These are phyloP conservation scores for Dactylonectria estremocensis DNA, from an alignment of 2,329 filamentous ascomycete genomes.

Conservation along the genomic window DNA sequence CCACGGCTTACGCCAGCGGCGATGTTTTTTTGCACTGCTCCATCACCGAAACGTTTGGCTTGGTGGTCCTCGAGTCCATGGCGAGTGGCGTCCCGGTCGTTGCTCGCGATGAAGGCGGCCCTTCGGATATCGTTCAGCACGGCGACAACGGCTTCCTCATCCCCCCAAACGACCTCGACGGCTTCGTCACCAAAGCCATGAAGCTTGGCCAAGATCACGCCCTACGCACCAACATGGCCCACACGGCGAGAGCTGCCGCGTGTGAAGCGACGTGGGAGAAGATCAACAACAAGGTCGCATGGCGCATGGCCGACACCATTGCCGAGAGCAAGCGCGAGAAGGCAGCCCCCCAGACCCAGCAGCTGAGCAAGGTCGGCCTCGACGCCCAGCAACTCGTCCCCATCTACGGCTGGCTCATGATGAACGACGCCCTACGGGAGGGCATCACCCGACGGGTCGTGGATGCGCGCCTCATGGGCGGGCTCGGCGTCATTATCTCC, in stretches of 20 bases:
- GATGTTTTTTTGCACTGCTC: slow-evolving; percentile 82
- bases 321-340: slow-evolving; percentile 59
- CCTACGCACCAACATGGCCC: slow-evolving; percentile 62
- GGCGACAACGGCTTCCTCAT: slow-evolving; percentile 74
- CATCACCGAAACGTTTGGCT: slow-evolving; percentile 79
- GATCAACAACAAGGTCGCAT: slow-evolving; percentile 79
- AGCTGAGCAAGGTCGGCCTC: slow-evolving; percentile 34
- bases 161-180: slow-evolving; percentile 70
- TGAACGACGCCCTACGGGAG: slow-evolving; percentile 58
- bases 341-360: slow-evolving; percentile 28
- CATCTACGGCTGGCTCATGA: slow-evolving; percentile 61
- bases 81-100: slow-evolving; percentile 79
- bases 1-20: slow-evolving; percentile 76
- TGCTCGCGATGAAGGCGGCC: slow-evolving; percentile 78
- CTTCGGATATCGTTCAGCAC: slow-evolving; percentile 76
- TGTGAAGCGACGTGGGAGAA: slow-evolving; percentile 79
- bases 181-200: slow-evolving; percentile 69
- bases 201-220: slow-evolving; percentile 62
- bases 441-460: slow-evolving; percentile 55
- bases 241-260: slow-evolving; percentile 68
- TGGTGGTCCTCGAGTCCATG: slow-evolving; percentile 81
- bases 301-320: slow-evolving; percentile 72
- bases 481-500: slow-evolving; percentile 62
- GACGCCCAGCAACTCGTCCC: slow-evolving; percentile 54
- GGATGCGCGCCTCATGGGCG: slow-evolving; percentile 61